Evolutionary conservation across 2,329 filamentous ascomycete species (phyloP).

Genomic region (Phyllosticta paracitricarpa): DNA sequence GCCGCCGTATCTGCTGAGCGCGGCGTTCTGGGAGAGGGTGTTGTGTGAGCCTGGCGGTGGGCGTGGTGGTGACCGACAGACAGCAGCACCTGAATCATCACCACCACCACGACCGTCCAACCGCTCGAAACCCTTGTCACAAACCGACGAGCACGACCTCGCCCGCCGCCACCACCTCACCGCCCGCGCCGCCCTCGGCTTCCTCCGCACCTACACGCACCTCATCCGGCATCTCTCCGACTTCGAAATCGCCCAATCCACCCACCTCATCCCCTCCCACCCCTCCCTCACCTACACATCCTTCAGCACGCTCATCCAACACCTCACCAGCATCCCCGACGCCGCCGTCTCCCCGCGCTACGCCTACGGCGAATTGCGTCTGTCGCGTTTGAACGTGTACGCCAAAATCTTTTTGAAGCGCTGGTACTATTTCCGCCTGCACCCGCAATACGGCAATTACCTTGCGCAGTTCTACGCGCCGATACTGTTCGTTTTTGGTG

Average conservation of each 20-base stretch:
- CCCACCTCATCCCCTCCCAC: conserved; percentile 13
- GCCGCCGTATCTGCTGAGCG: conserved; percentile 15
- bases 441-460: conserved; percentile 10
- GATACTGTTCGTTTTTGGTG: conserved; percentile 9
- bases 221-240: conserved; percentile 32
- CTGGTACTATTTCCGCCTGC: conserved; percentile 13
- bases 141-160: too few species aligned
- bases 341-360: conserved; percentile 30
- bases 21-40: conserved; percentile 13
- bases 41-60: background rate
- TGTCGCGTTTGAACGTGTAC: conserved; percentile 36
- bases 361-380: conserved; percentile 35
- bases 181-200: conserved; percentile 8
- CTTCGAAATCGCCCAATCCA: conserved; percentile 22
- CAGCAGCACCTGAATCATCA: too few species aligned
- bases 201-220: conserved; percentile 33
- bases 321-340: conserved; percentile 17
- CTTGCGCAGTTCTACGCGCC: conserved; percentile 11
- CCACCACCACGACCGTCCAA: too few species aligned
- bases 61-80: too few species aligned
- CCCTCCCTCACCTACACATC: conserved; percentile 10
- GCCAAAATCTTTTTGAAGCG: conserved; percentile 24
- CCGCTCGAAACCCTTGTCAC: too few species aligned
- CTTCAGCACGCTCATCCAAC: too few species aligned
- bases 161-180: background rate